phyloP scores from a whole-genome alignment of 108 stramenopile species.

The Aurantiochytrium sp. region DNA sequence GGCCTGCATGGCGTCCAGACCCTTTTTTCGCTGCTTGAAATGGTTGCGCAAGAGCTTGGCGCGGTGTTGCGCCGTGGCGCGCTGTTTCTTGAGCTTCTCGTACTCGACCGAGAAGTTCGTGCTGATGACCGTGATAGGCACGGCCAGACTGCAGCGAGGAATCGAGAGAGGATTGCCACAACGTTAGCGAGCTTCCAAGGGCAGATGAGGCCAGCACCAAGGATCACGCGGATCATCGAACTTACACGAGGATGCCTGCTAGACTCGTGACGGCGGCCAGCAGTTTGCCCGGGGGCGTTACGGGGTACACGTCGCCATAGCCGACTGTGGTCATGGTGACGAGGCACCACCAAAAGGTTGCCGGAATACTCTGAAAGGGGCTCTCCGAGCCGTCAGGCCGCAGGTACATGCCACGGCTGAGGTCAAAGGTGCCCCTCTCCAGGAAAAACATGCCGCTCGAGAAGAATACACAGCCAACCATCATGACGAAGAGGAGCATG shows the following conservation, averaged over 20 bases:
- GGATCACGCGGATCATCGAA: no score
- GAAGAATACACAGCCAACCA: background rate
- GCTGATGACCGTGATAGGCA: constrained; percentile 35
- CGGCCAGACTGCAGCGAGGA: background rate
- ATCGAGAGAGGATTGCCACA: background rate
- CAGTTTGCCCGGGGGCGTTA: background rate
- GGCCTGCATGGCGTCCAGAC: background rate
- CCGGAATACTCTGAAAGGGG: constrained; percentile 7
- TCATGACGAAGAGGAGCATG: constrained; percentile 30
- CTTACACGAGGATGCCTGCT: constrained; percentile 24
- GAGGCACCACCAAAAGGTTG: constrained; percentile 32
- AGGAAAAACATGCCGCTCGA: background rate
- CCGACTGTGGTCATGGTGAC: constrained; percentile 40
- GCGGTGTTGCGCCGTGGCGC: background rate
- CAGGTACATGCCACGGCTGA: background rate
- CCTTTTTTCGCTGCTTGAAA: background rate
- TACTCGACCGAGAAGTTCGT: constrained; percentile 35
- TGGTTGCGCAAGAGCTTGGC: background rate
- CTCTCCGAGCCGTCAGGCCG: background rate
- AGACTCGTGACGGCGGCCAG: constrained; percentile 5
- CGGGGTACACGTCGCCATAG: constrained; percentile 34
- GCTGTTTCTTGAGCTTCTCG: constrained; percentile 6
- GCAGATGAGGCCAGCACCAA: no score
- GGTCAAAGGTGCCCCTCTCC: background rate
- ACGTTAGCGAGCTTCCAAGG: background rate